A percentile compares a stretch with the other conserved stretches of the same genome.
Evolutionary conservation across 78 protist genomes (phyloP).

Genomic region (Isochrysis galbana): DNA sequence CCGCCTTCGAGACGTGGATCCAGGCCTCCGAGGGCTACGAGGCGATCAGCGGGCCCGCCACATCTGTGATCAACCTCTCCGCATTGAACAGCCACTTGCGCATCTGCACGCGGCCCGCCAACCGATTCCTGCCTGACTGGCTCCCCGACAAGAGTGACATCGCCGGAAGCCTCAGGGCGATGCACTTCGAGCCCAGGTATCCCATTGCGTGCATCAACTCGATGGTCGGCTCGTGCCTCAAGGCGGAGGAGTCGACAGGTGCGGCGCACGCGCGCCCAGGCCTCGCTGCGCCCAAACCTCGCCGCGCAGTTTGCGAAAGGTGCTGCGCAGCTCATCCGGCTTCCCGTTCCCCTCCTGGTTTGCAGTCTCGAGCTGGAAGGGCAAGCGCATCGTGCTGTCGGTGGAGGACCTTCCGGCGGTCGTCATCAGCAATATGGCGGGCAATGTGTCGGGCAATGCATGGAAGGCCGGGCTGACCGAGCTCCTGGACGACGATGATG

Average conservation of each 20-base stretch:
- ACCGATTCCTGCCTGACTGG: not conserved
- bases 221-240: not conserved
- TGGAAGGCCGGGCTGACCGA: not conserved
- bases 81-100: no score
- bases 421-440: not conserved
- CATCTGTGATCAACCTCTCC: no score
- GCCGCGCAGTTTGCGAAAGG: no score
- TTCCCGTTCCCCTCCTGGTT: no score
- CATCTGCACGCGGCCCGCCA: no score
- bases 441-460: not conserved
- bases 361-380: not conserved
- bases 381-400: not conserved
- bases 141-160: not conserved
- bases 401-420: not conserved
- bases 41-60: no score
- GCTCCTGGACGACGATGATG: not conserved
- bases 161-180: not conserved
- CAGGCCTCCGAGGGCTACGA: no score
- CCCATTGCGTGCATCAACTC: not conserved
- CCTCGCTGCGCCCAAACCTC: no score
- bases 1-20: no score
- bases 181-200: not conserved
- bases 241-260: not conserved
- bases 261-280: no score
- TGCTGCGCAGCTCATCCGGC: no score